Base-by-base conservation (phyloP, 2,329 filamentous ascomycete species). In the Fusarium phyllophilum region DNA sequence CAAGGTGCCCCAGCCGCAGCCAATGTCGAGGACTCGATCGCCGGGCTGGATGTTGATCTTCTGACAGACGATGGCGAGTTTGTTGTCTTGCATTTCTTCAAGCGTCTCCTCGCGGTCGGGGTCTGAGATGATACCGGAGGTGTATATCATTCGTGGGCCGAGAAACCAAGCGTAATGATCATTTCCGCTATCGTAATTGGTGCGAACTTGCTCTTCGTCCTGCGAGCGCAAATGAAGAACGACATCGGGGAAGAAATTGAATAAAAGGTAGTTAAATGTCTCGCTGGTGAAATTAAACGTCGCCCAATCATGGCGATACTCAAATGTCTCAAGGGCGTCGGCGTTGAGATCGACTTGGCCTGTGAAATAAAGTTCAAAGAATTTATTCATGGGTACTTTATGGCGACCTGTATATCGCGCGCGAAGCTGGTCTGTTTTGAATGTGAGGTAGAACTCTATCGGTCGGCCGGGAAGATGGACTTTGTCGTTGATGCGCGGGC, bases 81-180 rank as follows among this genome's bases (percentile, higher is more conserved):
- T 98, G 89, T 98, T 98, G 84, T 98, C 95, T 86, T 98, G 96
- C 62, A 98, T 89, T 84, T 98, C 89, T 84, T 98, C 96, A n/a
- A 98, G 91, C 22, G 91, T 90, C 85, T 98, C 95, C 84, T 98
- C 95, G 72, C 88, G 89, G 83, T 91, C 92, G 82, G 93, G 89
- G 82, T 98, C 94, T 66, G 92, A 92, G 81, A 98, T 96, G 78
- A 98, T 87, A 76, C 95, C 96, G 34, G 93, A 96, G 51, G 95
- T 98, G 87, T 98, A 98, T 83, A 98, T 94, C 95, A 98, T 98
- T 80, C 95, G 94, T 70, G 95, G 95, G 70, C 96, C 95, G 67
- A 98, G 89, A 88, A 98, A 98, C 94, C 94, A 98, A 80, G 90
- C 92, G 86, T 98, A 98, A 86, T 97, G 97, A 83, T 98, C 95